Conservation (phyloP, 257 asterid genomes). For the Solanum neorickii region DNA sequence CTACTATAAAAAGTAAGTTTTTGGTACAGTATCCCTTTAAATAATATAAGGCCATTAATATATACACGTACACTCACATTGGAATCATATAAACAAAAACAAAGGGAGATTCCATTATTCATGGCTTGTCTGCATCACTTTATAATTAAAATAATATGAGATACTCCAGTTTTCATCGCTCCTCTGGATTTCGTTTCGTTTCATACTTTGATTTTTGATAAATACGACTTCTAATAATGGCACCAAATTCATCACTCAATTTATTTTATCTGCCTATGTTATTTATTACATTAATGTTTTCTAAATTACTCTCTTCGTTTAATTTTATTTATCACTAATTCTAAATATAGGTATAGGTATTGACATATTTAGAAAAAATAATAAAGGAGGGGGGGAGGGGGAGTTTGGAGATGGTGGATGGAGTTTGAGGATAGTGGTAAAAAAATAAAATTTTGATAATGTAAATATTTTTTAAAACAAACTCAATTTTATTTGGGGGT, state of each 20-base stretch:
- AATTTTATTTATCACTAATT: too few species aligned
- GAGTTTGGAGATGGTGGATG: too few species aligned
- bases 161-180: neutral
- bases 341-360: too few species aligned
- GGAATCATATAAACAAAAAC: neutral
- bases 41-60: neutral
- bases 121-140: neutral
- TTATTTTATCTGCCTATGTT: neutral
- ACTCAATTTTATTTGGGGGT: too few species aligned
- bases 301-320: neutral
- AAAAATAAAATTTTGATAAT: too few species aligned
- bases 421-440: rapidly evolving
- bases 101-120: neutral
- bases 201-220: neutral
- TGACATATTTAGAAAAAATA: too few species aligned
- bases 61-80: neutral
- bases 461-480: too few species aligned
- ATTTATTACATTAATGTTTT: neutral
- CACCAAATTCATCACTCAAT: neutral
- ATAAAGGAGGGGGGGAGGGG: too few species aligned
- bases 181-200: neutral
- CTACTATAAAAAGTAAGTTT: neutral
- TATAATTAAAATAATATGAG: neutral
- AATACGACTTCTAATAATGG: neutral
- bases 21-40: neutral